Conservation (phyloP, 495 filamentous ascomycete species). For the Penicillium diatomitis region DNA sequence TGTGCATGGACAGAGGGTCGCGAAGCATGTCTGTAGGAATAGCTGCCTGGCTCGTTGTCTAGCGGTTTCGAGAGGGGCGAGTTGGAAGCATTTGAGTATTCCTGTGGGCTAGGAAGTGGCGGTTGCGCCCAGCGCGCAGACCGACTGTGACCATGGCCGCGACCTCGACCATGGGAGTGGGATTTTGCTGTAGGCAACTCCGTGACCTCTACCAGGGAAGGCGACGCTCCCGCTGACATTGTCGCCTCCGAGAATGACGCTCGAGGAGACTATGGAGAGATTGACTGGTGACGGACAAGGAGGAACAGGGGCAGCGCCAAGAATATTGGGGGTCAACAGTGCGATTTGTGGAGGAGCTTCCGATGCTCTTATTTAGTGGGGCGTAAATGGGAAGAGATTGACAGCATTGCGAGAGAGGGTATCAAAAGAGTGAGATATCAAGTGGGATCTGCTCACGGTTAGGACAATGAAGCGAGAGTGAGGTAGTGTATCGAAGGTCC, state of each 20-base stretch:
- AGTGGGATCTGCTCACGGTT: not conserved
- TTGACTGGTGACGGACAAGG: not conserved
- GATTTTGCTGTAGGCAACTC: slow-evolving; percentile 20
- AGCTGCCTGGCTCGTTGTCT: slow-evolving; percentile 7
- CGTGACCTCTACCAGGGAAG: slow-evolving; percentile 23
- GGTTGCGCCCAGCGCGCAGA: slow-evolving; percentile 27
- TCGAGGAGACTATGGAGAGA: slow-evolving; percentile 3
- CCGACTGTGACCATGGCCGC: slow-evolving; percentile 37
- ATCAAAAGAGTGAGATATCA: not conserved
- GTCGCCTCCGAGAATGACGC: slow-evolving; percentile 8
- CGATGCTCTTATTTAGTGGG: slow-evolving; percentile 1
- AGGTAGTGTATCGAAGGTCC: too few relatives aligned
- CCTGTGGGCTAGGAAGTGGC: slow-evolving; percentile 23
- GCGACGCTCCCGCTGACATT: slow-evolving; percentile 33
- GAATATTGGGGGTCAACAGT: not conserved
- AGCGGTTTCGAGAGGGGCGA: slow-evolving; percentile 11
- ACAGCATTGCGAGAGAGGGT: slow-evolving; percentile 3
- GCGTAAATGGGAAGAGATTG: not conserved
- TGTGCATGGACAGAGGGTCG: slow-evolving; percentile 15
- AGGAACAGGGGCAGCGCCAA: slow-evolving; percentile 4
- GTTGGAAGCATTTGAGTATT: slow-evolving; percentile 11
- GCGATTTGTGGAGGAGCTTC: not conserved
- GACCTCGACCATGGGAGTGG: slow-evolving; percentile 27
- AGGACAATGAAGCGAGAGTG: too few relatives aligned
- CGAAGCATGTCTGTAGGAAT: slow-evolving; percentile 16